Evolutionary conservation across 768 basidiomycete species (phyloP).

Genomic region (Ramaria sp.): DNA sequence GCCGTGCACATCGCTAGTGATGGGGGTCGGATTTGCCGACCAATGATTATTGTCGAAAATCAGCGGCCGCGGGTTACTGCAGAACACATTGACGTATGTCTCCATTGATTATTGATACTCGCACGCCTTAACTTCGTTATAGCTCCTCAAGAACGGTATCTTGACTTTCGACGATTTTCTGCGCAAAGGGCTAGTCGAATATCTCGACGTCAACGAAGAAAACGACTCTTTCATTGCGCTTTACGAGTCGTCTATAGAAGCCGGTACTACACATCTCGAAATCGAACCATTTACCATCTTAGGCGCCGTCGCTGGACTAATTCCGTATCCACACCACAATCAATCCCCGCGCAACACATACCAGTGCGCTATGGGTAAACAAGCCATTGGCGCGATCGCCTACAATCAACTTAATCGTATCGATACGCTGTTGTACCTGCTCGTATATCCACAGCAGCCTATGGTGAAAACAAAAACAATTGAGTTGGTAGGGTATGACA

Average conservation of each 20-base stretch:
- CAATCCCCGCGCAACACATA: conserved; percentile 99
- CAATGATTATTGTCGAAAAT: conserved; percentile 92
- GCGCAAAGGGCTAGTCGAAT: conserved; percentile 86
- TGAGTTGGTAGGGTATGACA: conserved; percentile 92
- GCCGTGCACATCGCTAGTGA: conserved; percentile 95
- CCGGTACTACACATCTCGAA: conserved; percentile 86
- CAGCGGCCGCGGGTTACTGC: conserved; percentile 64
- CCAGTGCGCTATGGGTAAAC: conserved; percentile 99
- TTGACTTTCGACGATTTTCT: conserved; percentile 93
- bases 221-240: conserved; percentile 95
- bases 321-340: conserved; percentile 99
- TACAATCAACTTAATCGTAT: conserved; percentile 98
- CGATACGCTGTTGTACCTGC: conserved; percentile 94
- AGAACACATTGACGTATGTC: conserved; percentile 66
- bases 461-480: conserved; percentile 99
- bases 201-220: conserved; percentile 98
- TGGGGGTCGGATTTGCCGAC: conserved; percentile 95
- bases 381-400: conserved; percentile 96
- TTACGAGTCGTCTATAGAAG: conserved; percentile 79
- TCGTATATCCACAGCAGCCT: conserved; percentile 96
- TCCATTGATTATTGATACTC: neutral
- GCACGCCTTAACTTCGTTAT: conserved; percentile 10
- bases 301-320: conserved; percentile 95
- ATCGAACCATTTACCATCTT: conserved; percentile 98
- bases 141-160: conserved; percentile 72